These are phyloP conservation scores for Sordariomycetes sp. DNA, from an alignment of 2,329 filamentous ascomycete genomes.

Conservation along the genomic window DNA sequence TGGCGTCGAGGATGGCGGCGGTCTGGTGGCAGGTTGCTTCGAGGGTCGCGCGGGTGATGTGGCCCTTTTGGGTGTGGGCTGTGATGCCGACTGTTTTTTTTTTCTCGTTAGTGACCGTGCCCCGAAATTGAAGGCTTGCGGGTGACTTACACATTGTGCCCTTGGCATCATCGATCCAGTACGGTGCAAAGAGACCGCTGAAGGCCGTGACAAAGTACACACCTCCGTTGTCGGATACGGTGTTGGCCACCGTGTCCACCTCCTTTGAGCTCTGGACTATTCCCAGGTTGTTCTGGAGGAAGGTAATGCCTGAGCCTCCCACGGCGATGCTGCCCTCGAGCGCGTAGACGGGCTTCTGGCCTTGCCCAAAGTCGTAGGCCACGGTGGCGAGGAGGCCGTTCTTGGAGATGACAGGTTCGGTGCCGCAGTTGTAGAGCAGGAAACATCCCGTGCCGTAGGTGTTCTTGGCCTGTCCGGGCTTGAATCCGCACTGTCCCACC, in stretches of 20 bases:
- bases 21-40: slow-evolving; percentile 80
- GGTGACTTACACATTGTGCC: slow-evolving; percentile 50
- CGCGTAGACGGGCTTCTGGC: slow-evolving; percentile 61
- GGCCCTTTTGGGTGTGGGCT: slow-evolving; percentile 65
- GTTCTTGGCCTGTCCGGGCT: slow-evolving; percentile 70
- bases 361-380: slow-evolving; percentile 65
- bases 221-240: slow-evolving; percentile 59
- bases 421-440: slow-evolving; percentile 72
- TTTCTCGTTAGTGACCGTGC: no score
- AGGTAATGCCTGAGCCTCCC: slow-evolving; percentile 67
- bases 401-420: slow-evolving; percentile 68
- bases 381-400: slow-evolving; percentile 72
- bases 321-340: slow-evolving; percentile 71
- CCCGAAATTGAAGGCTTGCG: no score
- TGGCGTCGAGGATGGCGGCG: slow-evolving; percentile 71
- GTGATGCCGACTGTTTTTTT: slow-evolving; percentile 59
- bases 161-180: slow-evolving; percentile 77
- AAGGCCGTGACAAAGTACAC: slow-evolving; percentile 74
- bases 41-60: slow-evolving; percentile 70
- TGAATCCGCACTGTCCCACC: slow-evolving; percentile 72
- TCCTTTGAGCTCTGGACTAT: slow-evolving; percentile 40
- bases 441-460: slow-evolving; percentile 84
- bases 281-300: slow-evolving; percentile 48
- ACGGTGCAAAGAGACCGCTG: slow-evolving; percentile 71
- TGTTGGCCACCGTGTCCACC: slow-evolving; percentile 34